A percentile compares a stretch with the other conserved stretches of the same genome.
Conservation (phyloP, 106 monocot genomes). For the Alisma plantagoaquatica region DNA sequence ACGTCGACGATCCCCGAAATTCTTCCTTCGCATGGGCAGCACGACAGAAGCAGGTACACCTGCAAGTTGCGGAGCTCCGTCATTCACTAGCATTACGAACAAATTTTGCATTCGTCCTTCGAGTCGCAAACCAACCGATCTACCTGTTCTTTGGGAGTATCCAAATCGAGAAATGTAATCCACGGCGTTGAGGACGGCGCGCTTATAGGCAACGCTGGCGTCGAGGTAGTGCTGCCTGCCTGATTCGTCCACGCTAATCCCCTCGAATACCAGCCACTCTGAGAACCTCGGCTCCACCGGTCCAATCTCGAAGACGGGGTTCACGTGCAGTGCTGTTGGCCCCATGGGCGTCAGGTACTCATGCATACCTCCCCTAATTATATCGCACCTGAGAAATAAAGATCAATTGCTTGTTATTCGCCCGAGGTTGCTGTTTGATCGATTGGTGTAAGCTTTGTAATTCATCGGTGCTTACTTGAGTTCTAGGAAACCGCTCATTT, state of each 20-base stretch:
- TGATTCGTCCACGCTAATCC: conserved; percentile 78
- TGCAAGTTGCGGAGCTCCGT: too few species aligned
- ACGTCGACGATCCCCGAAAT: conserved; percentile 87
- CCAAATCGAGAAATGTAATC: conserved; percentile 74
- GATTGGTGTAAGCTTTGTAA: too few species aligned
- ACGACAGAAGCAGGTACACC: conserved; percentile 75
- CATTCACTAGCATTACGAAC: too few species aligned
- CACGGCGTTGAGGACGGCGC: conserved; percentile 74
- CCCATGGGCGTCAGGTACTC: conserved; percentile 93
- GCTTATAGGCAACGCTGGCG: conserved; percentile 78
- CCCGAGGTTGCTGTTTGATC: too few species aligned
- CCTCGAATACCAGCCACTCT: conserved; percentile 89
- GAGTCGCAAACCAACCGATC: too few species aligned
- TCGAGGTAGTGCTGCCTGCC: conserved; percentile 81
- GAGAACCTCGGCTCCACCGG: conserved; percentile 85
- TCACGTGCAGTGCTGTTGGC: conserved; percentile 74
- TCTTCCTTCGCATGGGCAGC: conserved; percentile 83
- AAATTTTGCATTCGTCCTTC: too few species aligned
- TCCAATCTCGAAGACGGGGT: conserved; percentile 81
- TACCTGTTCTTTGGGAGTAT: conserved; percentile 84
- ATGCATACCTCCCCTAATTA: conserved; percentile 71
- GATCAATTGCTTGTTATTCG: too few species aligned
- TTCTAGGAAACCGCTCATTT: conserved; percentile 90
- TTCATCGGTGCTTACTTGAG: too few species aligned
- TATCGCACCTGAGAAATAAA: too few species aligned